Conservation (phyloP, 306 rosid species). For the Glycine latifolia region DNA sequence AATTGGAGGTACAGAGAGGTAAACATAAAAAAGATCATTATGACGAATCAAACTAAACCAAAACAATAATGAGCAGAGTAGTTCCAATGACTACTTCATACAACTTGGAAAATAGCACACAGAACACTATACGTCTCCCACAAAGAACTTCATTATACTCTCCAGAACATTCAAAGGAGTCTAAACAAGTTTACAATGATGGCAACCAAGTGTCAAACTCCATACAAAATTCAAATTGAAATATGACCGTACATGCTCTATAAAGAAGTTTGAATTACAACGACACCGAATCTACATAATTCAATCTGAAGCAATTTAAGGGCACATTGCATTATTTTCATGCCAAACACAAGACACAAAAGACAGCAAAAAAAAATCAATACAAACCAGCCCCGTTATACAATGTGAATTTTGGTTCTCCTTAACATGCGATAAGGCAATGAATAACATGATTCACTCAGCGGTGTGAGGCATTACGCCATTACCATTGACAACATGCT, state of each 20-base stretch:
- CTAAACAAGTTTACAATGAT: neutral
- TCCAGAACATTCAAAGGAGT: neutral
- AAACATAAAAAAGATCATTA: neutral
- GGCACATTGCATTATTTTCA: neutral
- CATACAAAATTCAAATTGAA: neutral
- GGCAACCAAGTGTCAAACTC: neutral
- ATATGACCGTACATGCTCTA: neutral
- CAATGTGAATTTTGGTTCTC: constrained; percentile 31
- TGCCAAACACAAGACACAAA: constrained; percentile 32
- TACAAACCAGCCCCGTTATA: constrained; percentile 38
- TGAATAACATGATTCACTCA: constrained; percentile 38
- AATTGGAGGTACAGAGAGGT: neutral
- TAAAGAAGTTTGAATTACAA: constrained; percentile 13
- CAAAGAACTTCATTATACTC: neutral
- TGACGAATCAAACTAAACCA: neutral
- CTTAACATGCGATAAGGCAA: neutral
- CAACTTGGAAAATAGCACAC: neutral
- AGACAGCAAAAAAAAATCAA: constrained; percentile 26
- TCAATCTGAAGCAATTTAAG: neutral
- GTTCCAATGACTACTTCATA: neutral
- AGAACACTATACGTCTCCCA: constrained; percentile 3
- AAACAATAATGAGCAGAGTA: constrained; percentile 8
- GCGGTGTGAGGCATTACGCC: constrained; percentile 44
- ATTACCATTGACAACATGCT: constrained; percentile 62
- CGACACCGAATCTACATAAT: constrained; percentile 5